Base-by-base conservation (phyloP, 768 basidiomycete genomes). In the Tubosaeta brunneosetosa region DNA sequence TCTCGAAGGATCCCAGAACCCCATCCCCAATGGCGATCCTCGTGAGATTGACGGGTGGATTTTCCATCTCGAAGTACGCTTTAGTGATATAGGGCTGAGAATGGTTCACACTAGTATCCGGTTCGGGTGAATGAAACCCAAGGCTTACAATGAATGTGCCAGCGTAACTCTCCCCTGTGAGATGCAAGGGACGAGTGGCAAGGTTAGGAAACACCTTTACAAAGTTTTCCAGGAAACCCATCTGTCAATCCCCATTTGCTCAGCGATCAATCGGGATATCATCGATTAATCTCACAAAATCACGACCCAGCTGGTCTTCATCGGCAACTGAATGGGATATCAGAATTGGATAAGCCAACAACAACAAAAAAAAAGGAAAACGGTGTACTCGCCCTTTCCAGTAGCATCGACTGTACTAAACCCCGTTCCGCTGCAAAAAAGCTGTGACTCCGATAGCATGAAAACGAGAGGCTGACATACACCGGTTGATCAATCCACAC, bases 401-500 rank as follows among this genome's bases (percentile, higher is more conserved):
- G 72, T 61, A 3, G 76, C 66, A 56, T 87, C 85, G 8, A 78
- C 78, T 2, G 86, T 89, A 12, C 85, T 76, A 60, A 73, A 87
- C 3, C 86, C 87, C 7, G 72, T 70, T 11, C 86, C 86, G 17
- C 81, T 80, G 55, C 44, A 44, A 14, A 40, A 6, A 14, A 51
- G 57, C 58, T 13, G 51, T 19, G 55, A 68, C 48, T 6, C 10
- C n/a, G 32, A 3, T 17, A 8, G 9, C 0, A 19, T 4, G 10
- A 38, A 36, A n/a, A 50, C 25, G 11, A 41, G 44, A 36, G 43
- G 1, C 4, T 16, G 25, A 63, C 74, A 1, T 61, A 74, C 63
- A 86, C 85, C 45, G 86, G 87, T 50, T 88, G 83, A 60, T 89
- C 88, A 44, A 89, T 71, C 84, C 84, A 88, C 37, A 88, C 75